Evolutionary conservation across 2,329 filamentous ascomycete genomes (phyloP), one percentile per base, ranked within the genome.

Genomic region (Thielaviopsis euricoi): DNA sequence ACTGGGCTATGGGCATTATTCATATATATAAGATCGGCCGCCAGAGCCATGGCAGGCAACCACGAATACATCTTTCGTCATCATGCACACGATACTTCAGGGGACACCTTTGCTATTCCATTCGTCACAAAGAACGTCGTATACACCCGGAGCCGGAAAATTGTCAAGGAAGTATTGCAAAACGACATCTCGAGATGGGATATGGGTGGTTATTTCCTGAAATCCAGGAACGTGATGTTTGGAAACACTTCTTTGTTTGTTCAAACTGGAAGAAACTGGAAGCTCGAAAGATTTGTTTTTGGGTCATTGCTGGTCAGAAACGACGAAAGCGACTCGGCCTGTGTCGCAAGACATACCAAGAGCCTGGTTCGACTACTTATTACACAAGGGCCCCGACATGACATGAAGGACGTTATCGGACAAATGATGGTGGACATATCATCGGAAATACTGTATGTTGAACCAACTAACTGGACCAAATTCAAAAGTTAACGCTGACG

Each of bases 391-490:
- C 25, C 51, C 15, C 51, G 15, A 6, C 51, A 52, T 19, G 51
- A 52, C 23, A 29, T 52, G 25, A 25, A 52, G 29, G 19, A 25
- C 10, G 17, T 52, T 29, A 29, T 52, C 15, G 15, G 23, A n/a
- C 25, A 23, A 1, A 19, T 52, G 23, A 33, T 52, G 19, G 19
- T 25, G 6, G 25, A 52, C 23, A 52, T 52, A 7, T 19, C 51
- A 52, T n/a, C 33, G 13, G 51, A 52, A 19, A 52, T 52, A 25
- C 3, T 52, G 51, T 52, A 52, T 33, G 51, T 52, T 15, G 13
- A 52, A 10, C 29, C 49, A 52, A 7, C 7, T 10, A 19, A 10
- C 9, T 15, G 23, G n/a, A 33, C 15, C 10, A 69, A 59, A 10
- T 43, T 6, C 5, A 43, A 15, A n/a, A 43, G 10, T 5, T 5